These are phyloP conservation scores for Aspergillus viridinutans DNA, from an alignment of 2,329 filamentous ascomycete species.

Conservation along the genomic window DNA sequence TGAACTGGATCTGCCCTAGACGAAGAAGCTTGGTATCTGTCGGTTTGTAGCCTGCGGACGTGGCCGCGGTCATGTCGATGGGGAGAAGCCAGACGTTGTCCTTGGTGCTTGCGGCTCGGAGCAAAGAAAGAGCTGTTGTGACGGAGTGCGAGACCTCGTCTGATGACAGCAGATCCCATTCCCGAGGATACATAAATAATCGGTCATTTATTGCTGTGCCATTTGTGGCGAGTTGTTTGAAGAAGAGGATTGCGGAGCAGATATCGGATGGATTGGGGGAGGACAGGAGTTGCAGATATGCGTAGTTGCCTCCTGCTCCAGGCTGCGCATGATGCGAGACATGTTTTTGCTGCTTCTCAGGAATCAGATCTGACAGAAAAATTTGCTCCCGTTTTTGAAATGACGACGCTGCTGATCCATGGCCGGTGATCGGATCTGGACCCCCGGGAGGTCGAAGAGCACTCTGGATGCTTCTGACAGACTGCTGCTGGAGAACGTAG, in stretches of 20 bases:
- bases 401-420: conserved; percentile 16
- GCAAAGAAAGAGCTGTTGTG: conserved; percentile 32
- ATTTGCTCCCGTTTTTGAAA: conserved; percentile 20
- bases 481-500: conserved; percentile 82
- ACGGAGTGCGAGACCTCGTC: conserved; percentile 23
- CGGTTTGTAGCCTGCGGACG: conserved; percentile 26
- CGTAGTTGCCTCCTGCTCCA: conserved; percentile 27
- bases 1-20: conserved; percentile 36
- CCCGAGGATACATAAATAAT: conserved; percentile 45
- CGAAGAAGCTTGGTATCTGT: conserved; percentile 37
- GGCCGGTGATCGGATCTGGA: conserved; percentile 8
- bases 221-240: conserved; percentile 36
- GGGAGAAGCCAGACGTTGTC: conserved; percentile 40
- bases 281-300: conserved; percentile 43
- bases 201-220: conserved; percentile 35
- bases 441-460: conserved; percentile 52
- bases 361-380: conserved; percentile 6
- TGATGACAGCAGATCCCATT: conserved; percentile 37
- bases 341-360: conserved; percentile 2
- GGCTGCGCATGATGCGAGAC: neutral
- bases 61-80: conserved; percentile 36
- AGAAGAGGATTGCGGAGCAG: conserved; percentile 44
- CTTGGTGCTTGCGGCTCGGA: conserved; percentile 36
- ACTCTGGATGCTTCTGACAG: conserved; percentile 69
- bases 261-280: conserved; percentile 41